Conservation (phyloP, 129 eudicot species). For the Escallonia rubra region DNA sequence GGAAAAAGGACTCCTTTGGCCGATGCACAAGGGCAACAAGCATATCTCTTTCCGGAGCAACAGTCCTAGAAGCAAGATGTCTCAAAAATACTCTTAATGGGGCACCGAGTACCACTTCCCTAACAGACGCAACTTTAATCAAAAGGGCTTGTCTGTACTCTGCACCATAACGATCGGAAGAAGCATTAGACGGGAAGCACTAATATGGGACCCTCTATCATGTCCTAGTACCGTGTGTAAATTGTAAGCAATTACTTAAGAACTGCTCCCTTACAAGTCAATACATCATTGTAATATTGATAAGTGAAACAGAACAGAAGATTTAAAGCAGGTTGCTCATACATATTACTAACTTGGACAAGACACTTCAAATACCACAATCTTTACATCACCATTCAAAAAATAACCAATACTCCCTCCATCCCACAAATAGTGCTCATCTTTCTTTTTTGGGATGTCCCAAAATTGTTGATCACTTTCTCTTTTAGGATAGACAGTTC, state of each 20-base stretch:
- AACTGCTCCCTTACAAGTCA: not conserved
- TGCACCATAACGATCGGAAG: conserved; percentile 27
- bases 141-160: conserved; percentile 58
- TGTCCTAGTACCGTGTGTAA: not conserved
- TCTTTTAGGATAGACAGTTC: too few species aligned
- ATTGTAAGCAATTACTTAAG: not conserved
- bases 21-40: conserved; percentile 85
- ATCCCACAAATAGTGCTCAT: too few species aligned
- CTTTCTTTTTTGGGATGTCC: too few species aligned
- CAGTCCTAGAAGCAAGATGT: conserved; percentile 64
- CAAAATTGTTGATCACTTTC: too few species aligned
- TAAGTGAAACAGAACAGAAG: not conserved
- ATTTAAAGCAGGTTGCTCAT: not conserved
- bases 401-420: too few species aligned
- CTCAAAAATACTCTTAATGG: conserved; percentile 68
- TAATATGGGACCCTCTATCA: not conserved
- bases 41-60: conserved; percentile 43
- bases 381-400: too few species aligned
- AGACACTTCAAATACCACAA: not conserved
- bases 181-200: conserved; percentile 19
- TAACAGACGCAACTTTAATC: conserved; percentile 78
- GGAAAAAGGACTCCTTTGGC: conserved; percentile 86
- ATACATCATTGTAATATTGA: not conserved
- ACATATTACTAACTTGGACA: not conserved
- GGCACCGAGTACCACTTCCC: conserved; percentile 96